Evolutionary conservation across 2,329 filamentous ascomycete genomes (phyloP).

Genomic region (Lasiodiplodia sp.): DNA sequence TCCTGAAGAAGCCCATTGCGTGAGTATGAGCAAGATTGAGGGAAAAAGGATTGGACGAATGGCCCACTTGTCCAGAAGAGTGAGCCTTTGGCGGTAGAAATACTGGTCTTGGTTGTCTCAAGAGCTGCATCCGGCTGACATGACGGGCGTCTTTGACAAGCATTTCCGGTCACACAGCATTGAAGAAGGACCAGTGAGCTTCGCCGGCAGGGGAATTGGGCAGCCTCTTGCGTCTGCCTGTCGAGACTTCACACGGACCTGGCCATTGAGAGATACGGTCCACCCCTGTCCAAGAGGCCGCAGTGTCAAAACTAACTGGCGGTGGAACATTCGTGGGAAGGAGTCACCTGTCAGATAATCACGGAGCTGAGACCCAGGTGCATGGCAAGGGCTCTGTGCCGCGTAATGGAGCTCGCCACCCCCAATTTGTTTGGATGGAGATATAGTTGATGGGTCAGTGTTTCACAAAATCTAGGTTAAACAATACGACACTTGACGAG

Average conservation of each 20-base stretch:
- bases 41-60: neutral
- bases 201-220: neutral
- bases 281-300: neutral
- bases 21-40: constrained; percentile 14
- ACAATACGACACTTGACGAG: neutral
- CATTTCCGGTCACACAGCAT: constrained; percentile 13
- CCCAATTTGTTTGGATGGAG: neutral
- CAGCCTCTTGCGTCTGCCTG: constrained; percentile 1
- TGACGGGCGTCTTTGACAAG: neutral
- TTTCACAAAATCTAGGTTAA: neutral
- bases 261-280: neutral
- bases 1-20: constrained; percentile 27
- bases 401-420: neutral
- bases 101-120: constrained; percentile 14
- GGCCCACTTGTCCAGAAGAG: neutral
- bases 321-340: neutral
- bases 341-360: constrained; percentile 1
- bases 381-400: neutral
- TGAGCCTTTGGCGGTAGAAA: constrained; percentile 17
- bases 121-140: constrained; percentile 23
- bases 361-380: neutral
- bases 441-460: neutral
- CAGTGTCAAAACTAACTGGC: neutral
- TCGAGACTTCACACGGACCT: neutral
- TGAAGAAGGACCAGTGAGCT: neutral